A percentile compares a stretch with the other conserved stretches of the same genome.
phyloP scores from a whole-genome alignment of 2,329 filamentous ascomycete genomes.

The Fusarium staphyleae region DNA sequence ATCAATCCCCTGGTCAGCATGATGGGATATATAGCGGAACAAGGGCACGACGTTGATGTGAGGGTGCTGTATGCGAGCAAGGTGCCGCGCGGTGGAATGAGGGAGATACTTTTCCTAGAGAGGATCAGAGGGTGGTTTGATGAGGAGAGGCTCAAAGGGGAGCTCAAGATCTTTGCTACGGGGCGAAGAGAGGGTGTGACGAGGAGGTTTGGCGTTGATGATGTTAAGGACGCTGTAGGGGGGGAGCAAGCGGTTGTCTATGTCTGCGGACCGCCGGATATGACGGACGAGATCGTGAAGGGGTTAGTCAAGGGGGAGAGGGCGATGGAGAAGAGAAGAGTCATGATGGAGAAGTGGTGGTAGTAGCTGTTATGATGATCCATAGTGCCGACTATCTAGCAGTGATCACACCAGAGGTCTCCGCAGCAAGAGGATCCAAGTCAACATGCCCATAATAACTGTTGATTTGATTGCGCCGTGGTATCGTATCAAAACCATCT shows the following conservation, averaged over 20 bases:
- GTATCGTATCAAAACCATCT: slow-evolving; percentile 40
- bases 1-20: slow-evolving; percentile 85
- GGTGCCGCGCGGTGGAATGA: slow-evolving; percentile 40
- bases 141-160: slow-evolving; percentile 44
- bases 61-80: slow-evolving; percentile 69
- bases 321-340: slow-evolving; percentile 54
- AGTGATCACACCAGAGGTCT: no score
- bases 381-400: no score
- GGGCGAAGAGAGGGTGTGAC: slow-evolving; percentile 24
- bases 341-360: slow-evolving; percentile 72
- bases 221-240: slow-evolving; percentile 52
- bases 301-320: slow-evolving; percentile 46
- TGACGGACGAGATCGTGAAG: slow-evolving; percentile 72
- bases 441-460: slow-evolving; percentile 16
- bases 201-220: slow-evolving; percentile 53
- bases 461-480: slow-evolving; percentile 36
- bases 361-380: slow-evolving; percentile 39
- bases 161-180: slow-evolving; percentile 58
- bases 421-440: no score
- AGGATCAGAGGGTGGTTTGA: slow-evolving; percentile 54
- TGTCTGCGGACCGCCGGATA: slow-evolving; percentile 70
- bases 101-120: slow-evolving; percentile 59
- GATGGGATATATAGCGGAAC: slow-evolving; percentile 63
- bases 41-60: slow-evolving; percentile 50
- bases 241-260: slow-evolving; percentile 60